These are phyloP conservation scores for Grifola frondosa DNA, from an alignment of 1,284 basidiomycete genomes.

Conservation along the genomic window DNA sequence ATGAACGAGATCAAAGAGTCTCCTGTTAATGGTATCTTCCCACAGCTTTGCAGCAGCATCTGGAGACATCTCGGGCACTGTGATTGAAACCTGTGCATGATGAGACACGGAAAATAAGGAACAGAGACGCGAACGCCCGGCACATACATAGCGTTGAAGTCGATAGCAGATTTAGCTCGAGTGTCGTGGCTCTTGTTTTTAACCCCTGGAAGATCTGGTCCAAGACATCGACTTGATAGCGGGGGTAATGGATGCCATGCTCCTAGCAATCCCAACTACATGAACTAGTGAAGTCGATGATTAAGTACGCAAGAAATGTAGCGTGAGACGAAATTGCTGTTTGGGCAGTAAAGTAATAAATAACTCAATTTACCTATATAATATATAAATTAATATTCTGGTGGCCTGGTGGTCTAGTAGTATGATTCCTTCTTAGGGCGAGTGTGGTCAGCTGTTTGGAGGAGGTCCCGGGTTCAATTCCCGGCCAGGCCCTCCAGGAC, in stretches of 20 bases:
- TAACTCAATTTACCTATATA: too few relatives aligned
- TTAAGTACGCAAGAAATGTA: too few relatives aligned
- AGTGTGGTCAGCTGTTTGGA: conserved; percentile 56
- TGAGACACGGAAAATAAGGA: too few relatives aligned
- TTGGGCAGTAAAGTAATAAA: too few relatives aligned
- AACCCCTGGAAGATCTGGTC: conserved; percentile 65
- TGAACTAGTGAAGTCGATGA: too few relatives aligned
- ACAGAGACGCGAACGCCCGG: background rate
- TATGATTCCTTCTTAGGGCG: conserved; percentile 24
- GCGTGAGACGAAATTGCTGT: too few relatives aligned
- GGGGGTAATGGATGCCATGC: conserved; percentile 60
- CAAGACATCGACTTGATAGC: conserved; percentile 60
- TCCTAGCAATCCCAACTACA: too few relatives aligned
- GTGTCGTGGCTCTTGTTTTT: conserved; percentile 58
- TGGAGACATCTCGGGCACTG: conserved; percentile 73
- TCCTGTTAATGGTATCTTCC: conserved; percentile 80
- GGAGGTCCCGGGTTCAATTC: conserved; percentile 87
- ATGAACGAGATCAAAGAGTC: conserved; percentile 84
- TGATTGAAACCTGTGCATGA: conserved; percentile 57
- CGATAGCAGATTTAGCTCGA: conserved; percentile 62
- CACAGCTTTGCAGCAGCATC: conserved; percentile 76
- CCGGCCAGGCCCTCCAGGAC: conserved; percentile 79
- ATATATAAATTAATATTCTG: too few relatives aligned
- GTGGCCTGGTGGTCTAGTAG: conserved; percentile 23
- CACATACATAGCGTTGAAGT: conserved; percentile 70